A percentile compares a stretch with the other conserved stretches of the same genome.
Conservation (phyloP, 495 filamentous ascomycete genomes). For the Immersiella caudata region DNA sequence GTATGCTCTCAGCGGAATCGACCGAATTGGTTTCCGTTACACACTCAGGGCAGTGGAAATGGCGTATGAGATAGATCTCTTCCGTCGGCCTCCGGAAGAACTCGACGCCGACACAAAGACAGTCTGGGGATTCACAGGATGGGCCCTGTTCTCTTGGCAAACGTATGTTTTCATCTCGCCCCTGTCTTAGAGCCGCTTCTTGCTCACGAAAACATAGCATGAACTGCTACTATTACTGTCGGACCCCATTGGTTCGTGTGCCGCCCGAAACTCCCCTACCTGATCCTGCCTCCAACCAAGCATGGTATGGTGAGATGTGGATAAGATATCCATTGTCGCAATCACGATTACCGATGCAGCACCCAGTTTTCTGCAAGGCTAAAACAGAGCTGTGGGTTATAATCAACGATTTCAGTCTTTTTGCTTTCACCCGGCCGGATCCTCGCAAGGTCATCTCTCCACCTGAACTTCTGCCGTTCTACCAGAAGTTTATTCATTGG, state of each 20-base stretch:
- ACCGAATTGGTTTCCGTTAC: conserved; percentile 42
- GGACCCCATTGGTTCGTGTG: conserved; percentile 28
- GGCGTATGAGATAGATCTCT: conserved; percentile 38
- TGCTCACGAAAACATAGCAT: conserved; percentile 24
- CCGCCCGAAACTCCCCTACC: conserved; percentile 38
- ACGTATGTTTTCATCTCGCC: conserved; percentile 31
- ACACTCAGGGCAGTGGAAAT: conserved; percentile 38
- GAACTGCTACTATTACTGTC: conserved; percentile 35
- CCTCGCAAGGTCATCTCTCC: neutral
- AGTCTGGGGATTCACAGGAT: conserved; percentile 41
- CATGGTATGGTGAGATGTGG: conserved; percentile 46
- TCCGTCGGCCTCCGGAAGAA: conserved; percentile 8
- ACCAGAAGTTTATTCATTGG: conserved; percentile 34
- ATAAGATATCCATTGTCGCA: conserved; percentile 39
- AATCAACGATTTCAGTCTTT: conserved; percentile 34
- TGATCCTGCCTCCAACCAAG: conserved; percentile 31
- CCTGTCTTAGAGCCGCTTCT: neutral
- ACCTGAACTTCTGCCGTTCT: conserved; percentile 27
- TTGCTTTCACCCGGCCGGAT: conserved; percentile 22
- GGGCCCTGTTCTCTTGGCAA: conserved; percentile 42
- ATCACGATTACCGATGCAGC: conserved; percentile 27
- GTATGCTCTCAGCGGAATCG: conserved; percentile 38
- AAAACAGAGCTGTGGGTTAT: conserved; percentile 41
- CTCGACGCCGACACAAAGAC: conserved; percentile 22
- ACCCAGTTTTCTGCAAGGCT: conserved; percentile 36